These are phyloP conservation scores for Calonectria hawksworthii DNA, from an alignment of 2,329 filamentous ascomycete species.

Conservation along the genomic window DNA sequence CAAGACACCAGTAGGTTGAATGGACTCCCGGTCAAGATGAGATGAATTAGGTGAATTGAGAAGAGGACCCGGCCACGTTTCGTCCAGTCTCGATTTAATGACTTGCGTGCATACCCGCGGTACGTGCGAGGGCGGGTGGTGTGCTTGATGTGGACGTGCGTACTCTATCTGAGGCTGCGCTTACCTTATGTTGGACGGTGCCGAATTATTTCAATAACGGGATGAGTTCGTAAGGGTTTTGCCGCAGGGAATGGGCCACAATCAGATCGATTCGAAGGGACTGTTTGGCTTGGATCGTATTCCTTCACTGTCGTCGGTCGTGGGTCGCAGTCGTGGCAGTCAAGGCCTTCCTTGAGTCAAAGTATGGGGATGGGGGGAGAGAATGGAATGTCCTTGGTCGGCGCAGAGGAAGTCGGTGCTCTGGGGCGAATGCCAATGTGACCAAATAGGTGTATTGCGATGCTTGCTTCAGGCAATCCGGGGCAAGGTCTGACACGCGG, in stretches of 20 bases:
- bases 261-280: conserved; percentile 12
- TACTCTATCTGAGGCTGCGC: conserved; percentile 21
- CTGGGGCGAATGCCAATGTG: conserved; percentile 7
- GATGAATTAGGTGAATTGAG: conserved; percentile 7
- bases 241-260: conserved; percentile 10
- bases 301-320: conserved; percentile 14
- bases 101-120: conserved; percentile 5
- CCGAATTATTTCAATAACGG: conserved; percentile 5
- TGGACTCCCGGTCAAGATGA: background rate
- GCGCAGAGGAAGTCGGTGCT: conserved; percentile 4
- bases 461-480: background rate
- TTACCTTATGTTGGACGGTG: conserved; percentile 20
- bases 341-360: conserved; percentile 18
- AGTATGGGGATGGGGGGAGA: conserved; percentile 20
- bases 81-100: conserved; percentile 17
- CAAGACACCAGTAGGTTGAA: background rate
- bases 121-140: conserved; percentile 11
- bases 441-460: background rate
- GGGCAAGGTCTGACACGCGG: background rate
- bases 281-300: background rate
- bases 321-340: conserved; percentile 11
- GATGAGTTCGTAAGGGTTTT: conserved; percentile 1
- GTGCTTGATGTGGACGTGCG: conserved; percentile 4
- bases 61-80: background rate
- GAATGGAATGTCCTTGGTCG: conserved; percentile 21